Evolutionary conservation across 768 basidiomycete species (phyloP).

Genomic region (Hysterangium stoloniferum): DNA sequence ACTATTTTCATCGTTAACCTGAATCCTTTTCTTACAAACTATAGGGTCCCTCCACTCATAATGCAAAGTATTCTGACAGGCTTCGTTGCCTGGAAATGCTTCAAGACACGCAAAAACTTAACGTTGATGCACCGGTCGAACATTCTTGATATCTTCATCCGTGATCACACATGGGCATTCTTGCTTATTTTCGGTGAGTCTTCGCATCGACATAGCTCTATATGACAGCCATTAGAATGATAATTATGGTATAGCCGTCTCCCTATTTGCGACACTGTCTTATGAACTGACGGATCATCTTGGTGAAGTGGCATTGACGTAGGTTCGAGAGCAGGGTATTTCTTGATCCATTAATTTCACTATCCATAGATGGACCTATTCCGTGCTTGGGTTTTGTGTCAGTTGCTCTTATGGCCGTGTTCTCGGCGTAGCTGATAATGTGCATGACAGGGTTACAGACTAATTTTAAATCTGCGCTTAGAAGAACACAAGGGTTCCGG

Average conservation of each 20-base stretch:
- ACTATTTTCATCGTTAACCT: background rate
- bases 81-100: background rate
- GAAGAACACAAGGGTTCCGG: background rate
- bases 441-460: background rate
- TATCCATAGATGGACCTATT: background rate
- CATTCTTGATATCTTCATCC: background rate
- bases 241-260: background rate
- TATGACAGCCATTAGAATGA: background rate
- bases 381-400: constrained; percentile 4
- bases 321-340: too few relatives aligned
- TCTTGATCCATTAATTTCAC: background rate
- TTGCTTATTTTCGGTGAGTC: constrained; percentile 5
- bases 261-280: background rate
- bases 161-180: constrained; percentile 9
- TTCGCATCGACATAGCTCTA: background rate
- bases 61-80: constrained; percentile 4
- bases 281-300: constrained; percentile 5
- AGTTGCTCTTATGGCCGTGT: background rate
- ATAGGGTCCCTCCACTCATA: constrained; percentile 6
- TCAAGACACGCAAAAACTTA: background rate
- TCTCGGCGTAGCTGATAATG: background rate
- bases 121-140: too few relatives aligned
- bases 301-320: constrained; percentile 5
- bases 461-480: constrained; percentile 5
- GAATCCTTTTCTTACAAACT: background rate